Base-by-base conservation (phyloP, 345 rosid species). In the Jatropha curcas region DNA sequence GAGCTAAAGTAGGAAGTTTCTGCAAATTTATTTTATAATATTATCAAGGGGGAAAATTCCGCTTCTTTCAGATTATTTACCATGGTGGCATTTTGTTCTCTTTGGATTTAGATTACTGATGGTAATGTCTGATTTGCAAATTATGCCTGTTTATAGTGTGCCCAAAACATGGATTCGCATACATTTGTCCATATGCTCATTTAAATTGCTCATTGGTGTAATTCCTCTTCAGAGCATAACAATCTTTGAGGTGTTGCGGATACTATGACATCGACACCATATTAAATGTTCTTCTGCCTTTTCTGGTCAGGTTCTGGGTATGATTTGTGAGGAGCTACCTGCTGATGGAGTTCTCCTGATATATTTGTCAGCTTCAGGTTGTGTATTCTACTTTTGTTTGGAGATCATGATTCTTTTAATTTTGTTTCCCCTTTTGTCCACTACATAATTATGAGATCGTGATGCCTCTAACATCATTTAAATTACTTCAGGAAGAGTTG, bases 331-430 rank as follows among this genome's bases (percentile, higher is more conserved):
- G 82, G 97, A 94, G 86, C 92, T 92, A 35, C 90, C 94, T 43
- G 77, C 86, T 59, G 93, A 92, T 80, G 97, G 97, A 41, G 80
- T 94, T 77, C 87, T 94, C 57, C 82, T 94, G 64, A 46, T 94
- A 82, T 94, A 90, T 82, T 82, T 92, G 73, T 94, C 97, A 73
- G 98, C 95, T 77, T 88, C 97, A 78, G 98, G 98, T 94, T 71
- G 67, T 69, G 28, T 65, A 41, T 63, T 39, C 45, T 68, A 60
- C 45, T 31, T 76, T 76, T 35, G 39, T 72, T 53, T 50, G 57
- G 9, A 50, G 50, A 41, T 73, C 57, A 48, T 37, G 43, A 52
- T 67, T 60, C 10, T 50, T 17, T 48, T 48, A 61, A 51, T 17
- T 64, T 3, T 20, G 57, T 28, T 35, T 41, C 22, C 60, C 31